Percentiles rank a stretch among this genome's conserved stretches.
These are phyloP conservation scores for Magnaporthales sp. DNA, from an alignment of 2,329 filamentous ascomycete genomes.

Conservation along the genomic window DNA sequence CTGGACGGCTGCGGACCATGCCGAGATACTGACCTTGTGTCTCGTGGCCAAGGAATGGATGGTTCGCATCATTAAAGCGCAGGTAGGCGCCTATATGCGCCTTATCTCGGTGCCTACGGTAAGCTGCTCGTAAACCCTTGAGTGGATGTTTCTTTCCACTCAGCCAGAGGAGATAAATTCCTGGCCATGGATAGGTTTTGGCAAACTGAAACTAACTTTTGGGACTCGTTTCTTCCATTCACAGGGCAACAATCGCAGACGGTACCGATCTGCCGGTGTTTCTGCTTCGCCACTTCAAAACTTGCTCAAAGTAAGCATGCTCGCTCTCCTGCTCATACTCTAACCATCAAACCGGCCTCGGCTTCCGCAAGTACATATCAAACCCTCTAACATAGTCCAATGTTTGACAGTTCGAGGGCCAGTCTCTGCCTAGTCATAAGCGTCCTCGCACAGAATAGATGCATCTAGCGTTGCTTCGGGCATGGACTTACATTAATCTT, in stretches of 20 bases:
- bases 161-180: neutral
- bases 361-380: neutral
- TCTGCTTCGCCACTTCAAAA: neutral
- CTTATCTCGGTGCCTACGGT: neutral
- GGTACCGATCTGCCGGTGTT: neutral
- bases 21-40: neutral
- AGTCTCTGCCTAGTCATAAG: neutral
- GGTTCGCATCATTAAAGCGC: neutral
- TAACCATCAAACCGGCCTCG: neutral
- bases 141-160: neutral
- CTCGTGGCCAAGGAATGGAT: conserved; percentile 5
- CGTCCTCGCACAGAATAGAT: neutral
- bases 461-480: neutral
- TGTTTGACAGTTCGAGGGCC: neutral
- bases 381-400: neutral
- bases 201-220: neutral
- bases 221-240: neutral
- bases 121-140: neutral
- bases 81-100: neutral
- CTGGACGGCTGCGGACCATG: neutral
- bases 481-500: neutral
- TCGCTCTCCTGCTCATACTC: neutral
- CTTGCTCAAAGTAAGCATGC: neutral
- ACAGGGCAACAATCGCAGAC: neutral
- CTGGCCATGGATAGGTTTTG: neutral